A percentile compares a stretch with the other conserved stretches of the same genome.
Conservation (phyloP, 2,329 filamentous ascomycete species). For the Ophiostoma sp. region DNA sequence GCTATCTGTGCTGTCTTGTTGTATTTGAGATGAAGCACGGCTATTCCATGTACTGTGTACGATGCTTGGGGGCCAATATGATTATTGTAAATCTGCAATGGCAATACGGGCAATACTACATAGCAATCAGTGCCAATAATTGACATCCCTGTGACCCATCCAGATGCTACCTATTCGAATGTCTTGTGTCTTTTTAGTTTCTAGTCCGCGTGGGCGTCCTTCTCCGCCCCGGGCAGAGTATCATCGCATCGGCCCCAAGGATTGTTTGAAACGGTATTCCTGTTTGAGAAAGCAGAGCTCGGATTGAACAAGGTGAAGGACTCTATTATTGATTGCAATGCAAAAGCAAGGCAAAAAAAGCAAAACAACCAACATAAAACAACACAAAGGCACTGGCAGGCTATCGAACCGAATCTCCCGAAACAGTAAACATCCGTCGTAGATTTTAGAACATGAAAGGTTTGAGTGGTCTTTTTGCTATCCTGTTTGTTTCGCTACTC, state of each 20-base stretch:
- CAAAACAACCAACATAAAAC: background rate
- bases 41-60: background rate
- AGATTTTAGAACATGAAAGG: background rate
- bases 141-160: background rate
- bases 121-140: background rate
- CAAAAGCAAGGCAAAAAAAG: background rate
- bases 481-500: background rate
- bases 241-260: slow-evolving; percentile 5
- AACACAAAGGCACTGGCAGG: background rate
- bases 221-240: slow-evolving; percentile 1
- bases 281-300: background rate
- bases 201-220: slow-evolving; percentile 7
- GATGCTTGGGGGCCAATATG: background rate
- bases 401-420: background rate
- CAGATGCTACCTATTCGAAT: background rate
- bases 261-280: background rate
- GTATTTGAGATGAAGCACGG: slow-evolving; percentile 6
- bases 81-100: background rate
- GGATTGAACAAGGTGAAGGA: background rate
- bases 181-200: slow-evolving; percentile 4
- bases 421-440: background rate
- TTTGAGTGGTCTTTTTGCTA: background rate
- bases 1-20: background rate
- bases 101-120: background rate
- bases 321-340: background rate